Evolutionary conservation across 2,329 filamentous ascomycete species (phyloP).

Genomic region (Neopestalotiopsis sp.): DNA sequence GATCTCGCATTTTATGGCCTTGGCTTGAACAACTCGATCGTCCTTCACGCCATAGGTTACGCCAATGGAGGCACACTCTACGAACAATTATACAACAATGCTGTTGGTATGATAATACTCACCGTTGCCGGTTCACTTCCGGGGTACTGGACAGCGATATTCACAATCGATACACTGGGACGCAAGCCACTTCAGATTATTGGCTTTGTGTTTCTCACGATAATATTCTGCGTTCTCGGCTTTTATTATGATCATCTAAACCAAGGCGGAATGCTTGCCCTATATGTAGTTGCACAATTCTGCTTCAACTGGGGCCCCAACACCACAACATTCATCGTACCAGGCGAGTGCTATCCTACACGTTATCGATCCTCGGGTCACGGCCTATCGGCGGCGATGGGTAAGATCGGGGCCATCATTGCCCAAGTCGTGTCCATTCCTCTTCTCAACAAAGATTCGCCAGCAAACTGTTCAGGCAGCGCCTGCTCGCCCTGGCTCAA

Average conservation of each 20-base stretch:
- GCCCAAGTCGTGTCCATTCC: constrained; percentile 70
- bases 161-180: constrained; percentile 75
- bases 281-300: constrained; percentile 70
- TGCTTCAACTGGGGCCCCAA: constrained; percentile 72
- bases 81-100: constrained; percentile 71
- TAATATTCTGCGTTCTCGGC: constrained; percentile 66
- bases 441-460: constrained; percentile 61
- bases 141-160: constrained; percentile 79
- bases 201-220: constrained; percentile 65
- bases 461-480: constrained; percentile 52
- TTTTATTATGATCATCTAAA: constrained; percentile 59
- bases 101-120: constrained; percentile 78
- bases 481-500: constrained; percentile 66
- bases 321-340: constrained; percentile 69
- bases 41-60: constrained; percentile 76
- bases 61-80: constrained; percentile 68
- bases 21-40: constrained; percentile 75
- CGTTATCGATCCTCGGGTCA: constrained; percentile 67
- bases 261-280: constrained; percentile 55
- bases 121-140: constrained; percentile 79
- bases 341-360: constrained; percentile 69
- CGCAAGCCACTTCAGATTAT: constrained; percentile 76
- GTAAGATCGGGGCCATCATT: constrained; percentile 71
- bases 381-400: constrained; percentile 68
- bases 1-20: constrained; percentile 74